Base-by-base conservation (phyloP, 202 grass and related monocot species). In the Bolboschoenoplectus hybrid region DNA sequence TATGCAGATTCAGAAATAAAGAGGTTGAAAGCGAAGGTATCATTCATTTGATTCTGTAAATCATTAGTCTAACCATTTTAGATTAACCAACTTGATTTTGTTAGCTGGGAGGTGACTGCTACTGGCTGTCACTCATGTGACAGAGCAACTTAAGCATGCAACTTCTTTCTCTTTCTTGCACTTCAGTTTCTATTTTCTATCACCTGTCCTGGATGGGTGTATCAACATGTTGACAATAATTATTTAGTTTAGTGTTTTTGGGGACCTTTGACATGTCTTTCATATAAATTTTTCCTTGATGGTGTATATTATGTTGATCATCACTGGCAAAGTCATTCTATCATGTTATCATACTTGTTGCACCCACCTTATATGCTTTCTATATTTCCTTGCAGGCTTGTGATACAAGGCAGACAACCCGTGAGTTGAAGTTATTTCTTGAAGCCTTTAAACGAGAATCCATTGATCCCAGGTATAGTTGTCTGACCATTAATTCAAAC, bases 401-500 rank as follows among this genome's bases (percentile, higher is more conserved):
- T 50, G 84, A 92, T 92, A 46, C 92, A 34, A 91, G 41, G 74
- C 85, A 89, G 88, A 90, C 81, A 74, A 89, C 63, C 57, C 63
- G 86, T 70, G 94, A 92, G 85, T 85, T 90, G 70, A 89, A 92
- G 56, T 86, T 94, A 34, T 97, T 94, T 85, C n/a, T 92, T 74
- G 92, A 94, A 71, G 91, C 91, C 84, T 92, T 90, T 87, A 92
- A 87, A 80, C 88, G 85, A 19, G 94, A 92, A 77, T 94, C 89
- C 7, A 44, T 87, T 63, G 89, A 94, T 89, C 89, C 94, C 80
- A 94, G 90, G 94, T 97, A 88, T 52, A 64, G 19, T 74, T 17
- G 72, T 88, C 32, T 74, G 63, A 82, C 83, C 52, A 76, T 78
- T 80, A 11, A 14, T 69, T 47, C 16, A 44, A 84, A 83, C 35